Percentiles rank a stretch among this genome's conserved stretches.
These are phyloP conservation scores for Coemansia sp. DNA, from an alignment of 192 early-diverging fungal genomes.

Conservation along the genomic window DNA sequence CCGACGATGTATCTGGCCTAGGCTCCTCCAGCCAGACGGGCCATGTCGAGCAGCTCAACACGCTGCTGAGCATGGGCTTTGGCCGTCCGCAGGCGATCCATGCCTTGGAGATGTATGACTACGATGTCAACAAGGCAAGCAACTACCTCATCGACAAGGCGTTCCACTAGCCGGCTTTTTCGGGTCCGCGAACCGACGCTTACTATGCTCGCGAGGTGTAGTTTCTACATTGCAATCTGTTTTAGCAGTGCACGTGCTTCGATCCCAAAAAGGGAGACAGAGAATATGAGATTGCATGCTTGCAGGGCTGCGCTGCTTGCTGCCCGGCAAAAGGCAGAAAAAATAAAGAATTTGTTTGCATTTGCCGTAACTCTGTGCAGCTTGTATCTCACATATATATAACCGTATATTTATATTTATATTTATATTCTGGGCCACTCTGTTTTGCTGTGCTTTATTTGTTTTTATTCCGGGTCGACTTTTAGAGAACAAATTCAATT, in stretches of 20 bases:
- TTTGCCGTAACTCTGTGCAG: background rate
- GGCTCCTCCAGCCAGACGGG: slow-evolving; percentile 12
- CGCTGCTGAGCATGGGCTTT: slow-evolving; percentile 73
- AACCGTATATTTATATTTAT: too few species aligned
- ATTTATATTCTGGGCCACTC: background rate
- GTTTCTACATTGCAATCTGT: background rate
- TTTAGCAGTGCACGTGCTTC: background rate
- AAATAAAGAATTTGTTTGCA: background rate
- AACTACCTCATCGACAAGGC: slow-evolving; percentile 70
- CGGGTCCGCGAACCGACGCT: background rate
- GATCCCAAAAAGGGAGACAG: background rate
- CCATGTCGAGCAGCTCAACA: slow-evolving; percentile 53
- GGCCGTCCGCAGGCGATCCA: slow-evolving; percentile 61
- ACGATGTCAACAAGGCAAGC: slow-evolving; percentile 70
- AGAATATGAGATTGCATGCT: too few species aligned
- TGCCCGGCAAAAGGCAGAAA: too few species aligned
- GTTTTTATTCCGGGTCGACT: background rate
- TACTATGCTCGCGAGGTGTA: background rate
- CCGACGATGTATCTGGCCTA: slow-evolving; percentile 21
- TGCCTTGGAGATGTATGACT: slow-evolving; percentile 67
- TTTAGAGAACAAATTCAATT: too few species aligned
- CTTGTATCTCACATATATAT: too few species aligned
- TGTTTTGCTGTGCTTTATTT: background rate
- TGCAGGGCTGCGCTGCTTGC: too few species aligned
- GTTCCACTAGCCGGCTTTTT: slow-evolving; percentile 3